phyloP scores from a whole-genome alignment of 1,284 basidiomycete species.

The Ceratobasidium sp. region DNA sequence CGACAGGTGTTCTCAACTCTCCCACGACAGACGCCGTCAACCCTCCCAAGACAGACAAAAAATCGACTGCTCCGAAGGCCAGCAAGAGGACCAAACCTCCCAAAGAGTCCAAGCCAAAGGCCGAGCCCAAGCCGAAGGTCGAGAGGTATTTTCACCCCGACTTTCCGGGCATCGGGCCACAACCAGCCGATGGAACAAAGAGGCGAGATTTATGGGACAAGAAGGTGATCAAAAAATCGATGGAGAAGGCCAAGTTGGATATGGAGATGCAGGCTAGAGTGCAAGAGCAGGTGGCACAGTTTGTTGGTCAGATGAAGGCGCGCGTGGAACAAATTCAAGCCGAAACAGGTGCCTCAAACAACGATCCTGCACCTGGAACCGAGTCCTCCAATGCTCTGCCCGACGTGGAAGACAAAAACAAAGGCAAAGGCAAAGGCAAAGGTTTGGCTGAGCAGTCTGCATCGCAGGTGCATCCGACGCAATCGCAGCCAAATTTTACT shows the following conservation, averaged over 20 bases:
- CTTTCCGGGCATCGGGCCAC: neutral
- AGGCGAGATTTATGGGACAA: neutral
- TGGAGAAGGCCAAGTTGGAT: neutral
- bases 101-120: neutral
- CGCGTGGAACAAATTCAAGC: neutral
- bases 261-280: neutral
- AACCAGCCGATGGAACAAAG: neutral
- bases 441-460: too few relatives aligned
- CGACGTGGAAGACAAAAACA: neutral
- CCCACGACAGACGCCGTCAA: too few relatives aligned
- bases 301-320: too few relatives aligned
- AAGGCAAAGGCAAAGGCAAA: too few relatives aligned
- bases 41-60: neutral
- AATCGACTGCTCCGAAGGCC: neutral
- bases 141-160: neutral
- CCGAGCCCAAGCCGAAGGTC: neutral
- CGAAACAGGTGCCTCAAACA: neutral
- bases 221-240: neutral
- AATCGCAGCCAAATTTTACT: too few relatives aligned
- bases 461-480: too few relatives aligned
- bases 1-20: too few relatives aligned
- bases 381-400: neutral
- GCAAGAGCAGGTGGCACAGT: neutral
- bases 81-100: neutral
- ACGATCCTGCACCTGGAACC: neutral